These are phyloP conservation scores for Balansia obtecta DNA, from an alignment of 2,329 filamentous ascomycete species.

Conservation along the genomic window DNA sequence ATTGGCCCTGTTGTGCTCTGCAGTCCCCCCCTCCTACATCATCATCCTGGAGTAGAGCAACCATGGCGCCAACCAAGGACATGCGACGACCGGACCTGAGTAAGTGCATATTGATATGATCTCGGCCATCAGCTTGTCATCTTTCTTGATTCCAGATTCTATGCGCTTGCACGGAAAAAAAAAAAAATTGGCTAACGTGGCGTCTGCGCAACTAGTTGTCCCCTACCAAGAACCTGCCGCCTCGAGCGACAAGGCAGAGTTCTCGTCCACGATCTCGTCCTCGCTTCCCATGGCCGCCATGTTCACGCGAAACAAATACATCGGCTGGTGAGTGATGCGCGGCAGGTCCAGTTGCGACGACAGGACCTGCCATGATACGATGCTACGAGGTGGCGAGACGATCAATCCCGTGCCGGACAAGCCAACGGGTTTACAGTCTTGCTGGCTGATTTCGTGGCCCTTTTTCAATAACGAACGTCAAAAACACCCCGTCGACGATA, in stretches of 20 bases:
- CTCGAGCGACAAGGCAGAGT: conserved; percentile 52
- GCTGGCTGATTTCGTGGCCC: neutral
- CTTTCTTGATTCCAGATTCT: too few relatives aligned
- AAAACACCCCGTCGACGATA: neutral
- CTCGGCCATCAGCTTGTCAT: neutral
- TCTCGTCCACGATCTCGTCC: conserved; percentile 58
- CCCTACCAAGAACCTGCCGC: conserved; percentile 70
- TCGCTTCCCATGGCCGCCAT: conserved; percentile 94
- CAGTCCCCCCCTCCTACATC: neutral
- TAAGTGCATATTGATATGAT: conserved; percentile 15
- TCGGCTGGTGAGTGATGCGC: conserved; percentile 42
- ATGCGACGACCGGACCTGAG: conserved; percentile 32
- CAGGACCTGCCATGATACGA: neutral
- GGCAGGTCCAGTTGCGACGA: neutral
- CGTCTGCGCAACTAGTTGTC: conserved; percentile 47
- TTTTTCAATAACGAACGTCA: neutral
- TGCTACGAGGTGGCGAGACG: neutral
- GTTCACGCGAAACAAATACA: conserved; percentile 79
- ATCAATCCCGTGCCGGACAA: neutral
- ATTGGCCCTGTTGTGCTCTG: neutral
- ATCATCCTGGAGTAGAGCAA: conserved; percentile 5
- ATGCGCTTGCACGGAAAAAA: neutral
- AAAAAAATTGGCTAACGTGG: neutral
- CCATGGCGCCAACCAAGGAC: conserved; percentile 31
- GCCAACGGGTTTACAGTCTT: neutral